Conservation (phyloP, 176 grass and related monocot species). For the Carex scoparia region DNA sequence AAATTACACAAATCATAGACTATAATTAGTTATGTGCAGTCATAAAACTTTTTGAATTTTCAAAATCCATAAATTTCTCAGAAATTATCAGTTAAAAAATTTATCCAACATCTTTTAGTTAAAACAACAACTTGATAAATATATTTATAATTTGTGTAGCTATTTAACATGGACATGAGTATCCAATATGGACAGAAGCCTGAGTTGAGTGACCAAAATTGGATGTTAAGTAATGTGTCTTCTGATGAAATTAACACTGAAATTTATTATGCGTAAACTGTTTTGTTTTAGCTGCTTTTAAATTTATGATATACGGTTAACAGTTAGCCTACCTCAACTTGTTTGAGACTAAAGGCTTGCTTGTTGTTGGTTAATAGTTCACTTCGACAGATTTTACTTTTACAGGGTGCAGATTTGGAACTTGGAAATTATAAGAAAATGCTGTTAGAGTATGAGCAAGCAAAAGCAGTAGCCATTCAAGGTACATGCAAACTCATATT, state of each 20-base stretch:
- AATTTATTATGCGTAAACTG: neutral
- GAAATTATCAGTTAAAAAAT: neutral
- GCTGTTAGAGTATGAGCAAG: constrained; percentile 56
- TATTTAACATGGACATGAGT: neutral
- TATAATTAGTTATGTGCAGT: neutral
- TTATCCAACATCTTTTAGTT: neutral
- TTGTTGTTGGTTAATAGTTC: neutral
- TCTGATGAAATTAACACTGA: neutral
- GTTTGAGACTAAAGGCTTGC: no score
- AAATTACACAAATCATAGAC: neutral
- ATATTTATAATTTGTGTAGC: neutral
- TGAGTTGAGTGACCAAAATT: neutral
- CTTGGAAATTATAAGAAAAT: constrained; percentile 57
- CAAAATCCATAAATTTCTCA: neutral
- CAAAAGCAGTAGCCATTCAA: constrained; percentile 52
- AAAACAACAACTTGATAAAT: neutral
- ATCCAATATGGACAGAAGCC: neutral
- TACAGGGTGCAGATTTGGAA: constrained; percentile 53
- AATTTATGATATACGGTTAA: neutral
- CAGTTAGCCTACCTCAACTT: neutral
- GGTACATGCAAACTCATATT: constrained; percentile 32
- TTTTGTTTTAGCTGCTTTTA: neutral
- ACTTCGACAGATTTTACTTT: constrained; percentile 6
- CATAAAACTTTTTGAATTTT: constrained; percentile 1
- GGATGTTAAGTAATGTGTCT: neutral